Conservation (phyloP, 2,329 filamentous ascomycete species). For the Chrysosphaeria jannelii region DNA sequence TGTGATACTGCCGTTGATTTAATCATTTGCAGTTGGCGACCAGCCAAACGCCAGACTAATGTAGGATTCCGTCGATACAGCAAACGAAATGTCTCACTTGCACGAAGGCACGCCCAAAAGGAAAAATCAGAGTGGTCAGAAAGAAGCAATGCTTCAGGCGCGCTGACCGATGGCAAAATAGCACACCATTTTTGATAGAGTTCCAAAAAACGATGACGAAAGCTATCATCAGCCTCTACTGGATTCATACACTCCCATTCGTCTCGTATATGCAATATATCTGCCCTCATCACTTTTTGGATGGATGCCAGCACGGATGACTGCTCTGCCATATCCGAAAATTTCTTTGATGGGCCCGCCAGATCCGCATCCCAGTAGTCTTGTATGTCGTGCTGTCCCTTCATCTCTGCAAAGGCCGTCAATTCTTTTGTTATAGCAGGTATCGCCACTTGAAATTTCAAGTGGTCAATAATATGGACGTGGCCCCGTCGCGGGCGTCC, state of each 20-base stretch:
- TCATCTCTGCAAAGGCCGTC: background rate
- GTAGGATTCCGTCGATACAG: slow-evolving; percentile 6
- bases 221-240: slow-evolving; percentile 4
- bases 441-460: slow-evolving; percentile 24
- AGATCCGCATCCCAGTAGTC: background rate
- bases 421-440: slow-evolving; percentile 9
- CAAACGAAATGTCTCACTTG: slow-evolving; percentile 16
- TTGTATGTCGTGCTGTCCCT: slow-evolving; percentile 5
- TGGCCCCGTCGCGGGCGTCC: slow-evolving; percentile 5
- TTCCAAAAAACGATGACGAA: slow-evolving; percentile 8
- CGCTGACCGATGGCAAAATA: slow-evolving; percentile 9
- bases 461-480: slow-evolving; percentile 27
- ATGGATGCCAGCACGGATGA: too few relatives aligned
- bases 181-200: slow-evolving; percentile 13
- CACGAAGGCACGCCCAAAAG: slow-evolving; percentile 19
- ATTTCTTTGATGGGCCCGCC: too few relatives aligned
- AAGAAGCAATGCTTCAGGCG: background rate
- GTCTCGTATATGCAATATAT: background rate
- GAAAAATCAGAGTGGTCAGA: slow-evolving; percentile 7
- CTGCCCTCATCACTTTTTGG: too few relatives aligned
- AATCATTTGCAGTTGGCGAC: slow-evolving; percentile 16
- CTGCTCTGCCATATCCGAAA: too few relatives aligned
- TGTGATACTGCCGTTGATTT: slow-evolving; percentile 16
- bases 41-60: slow-evolving; percentile 18
- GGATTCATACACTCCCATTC: too few relatives aligned